Base-by-base conservation (phyloP, 345 rosid species). In the Brassica carinata region DNA sequence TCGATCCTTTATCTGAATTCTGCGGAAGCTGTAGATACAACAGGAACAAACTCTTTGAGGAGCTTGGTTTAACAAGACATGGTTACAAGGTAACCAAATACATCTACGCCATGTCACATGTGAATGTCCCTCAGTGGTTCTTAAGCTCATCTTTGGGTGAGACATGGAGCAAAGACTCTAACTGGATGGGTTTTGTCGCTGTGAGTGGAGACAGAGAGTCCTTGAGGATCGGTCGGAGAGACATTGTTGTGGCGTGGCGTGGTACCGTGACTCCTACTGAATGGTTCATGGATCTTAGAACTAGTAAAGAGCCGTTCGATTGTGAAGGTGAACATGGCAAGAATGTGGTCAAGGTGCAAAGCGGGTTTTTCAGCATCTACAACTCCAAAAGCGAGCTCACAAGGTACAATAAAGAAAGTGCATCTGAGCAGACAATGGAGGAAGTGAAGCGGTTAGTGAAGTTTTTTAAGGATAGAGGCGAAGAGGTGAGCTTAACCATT, bases 151-250 rank as follows among this genome's bases (percentile, higher is more conserved):
- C 83, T 33, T 6, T 85, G 80, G 86, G 88, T 30, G 55, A n/a
- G 26, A 77, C 83, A n/a, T 90, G 95, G 95, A 89, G 95, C 83
- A 90, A 83, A 74, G 92, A 90, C 65, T 90, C 95, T 5, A 90
- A 89, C 61, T 90, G 92, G 92, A 89, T 86, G 90, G 95, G 92
- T 0, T 85, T 83, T 38, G 89, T 90, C 0, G 91, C 89, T 0
- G 89, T 89, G 6, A 87, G 91, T 59, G 81, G 85, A 13, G 88
- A 84, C 51, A 27, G 79, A 31, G 90, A 90, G 69, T 55, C 87
- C 0, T 26, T 45, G 4, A 73, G 94, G 79, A 86, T 87, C 2
- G 89, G 91, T 17, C 72, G 90, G 57, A 74, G 92, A 75, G 92
- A 88, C 84, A 86, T 90, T 10, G 84, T 86, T 3, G 90, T 90